Percentiles rank a stretch among this genome's conserved stretches.
phyloP scores from a whole-genome alignment of 1,284 basidiomycete genomes.

The Apiotrichum brassicae region DNA sequence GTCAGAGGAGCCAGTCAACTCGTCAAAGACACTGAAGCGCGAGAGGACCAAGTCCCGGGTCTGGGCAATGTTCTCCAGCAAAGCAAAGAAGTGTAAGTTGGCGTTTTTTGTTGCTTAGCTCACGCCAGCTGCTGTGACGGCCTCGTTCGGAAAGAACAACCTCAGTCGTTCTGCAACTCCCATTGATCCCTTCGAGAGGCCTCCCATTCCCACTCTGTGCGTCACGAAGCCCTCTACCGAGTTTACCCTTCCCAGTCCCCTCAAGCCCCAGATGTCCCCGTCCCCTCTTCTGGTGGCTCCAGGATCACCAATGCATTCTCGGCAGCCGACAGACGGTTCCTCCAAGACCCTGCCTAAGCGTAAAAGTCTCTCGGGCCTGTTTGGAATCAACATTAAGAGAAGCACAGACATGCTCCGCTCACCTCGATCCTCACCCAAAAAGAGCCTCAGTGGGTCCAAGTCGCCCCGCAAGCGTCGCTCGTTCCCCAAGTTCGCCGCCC shows the following conservation, averaged over 20 bases:
- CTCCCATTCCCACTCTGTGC: conserved; percentile 15
- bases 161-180: no score
- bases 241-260: neutral
- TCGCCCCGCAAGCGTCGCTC: no score
- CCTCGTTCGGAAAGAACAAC: no score
- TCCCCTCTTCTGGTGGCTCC: neutral
- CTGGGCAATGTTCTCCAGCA: conserved; percentile 32
- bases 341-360: conserved; percentile 28
- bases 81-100: conserved; percentile 19
- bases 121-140: no score
- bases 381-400: conserved; percentile 26
- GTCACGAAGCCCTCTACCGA: conserved; percentile 24
- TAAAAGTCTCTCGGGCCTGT: conserved; percentile 37
- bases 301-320: neutral
- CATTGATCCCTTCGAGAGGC: neutral
- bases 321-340: neutral
- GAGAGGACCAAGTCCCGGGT: conserved; percentile 37
- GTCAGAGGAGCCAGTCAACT: neutral
- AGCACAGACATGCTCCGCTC: conserved; percentile 20
- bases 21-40: conserved; percentile 13
- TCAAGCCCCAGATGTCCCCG: neutral
- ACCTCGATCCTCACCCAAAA: no score
- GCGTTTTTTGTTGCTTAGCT: no score
- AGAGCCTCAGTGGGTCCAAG: no score
- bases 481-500: no score